phyloP scores from a whole-genome alignment of 176 grass and related monocot genomes.

The Carex myosuroides region DNA sequence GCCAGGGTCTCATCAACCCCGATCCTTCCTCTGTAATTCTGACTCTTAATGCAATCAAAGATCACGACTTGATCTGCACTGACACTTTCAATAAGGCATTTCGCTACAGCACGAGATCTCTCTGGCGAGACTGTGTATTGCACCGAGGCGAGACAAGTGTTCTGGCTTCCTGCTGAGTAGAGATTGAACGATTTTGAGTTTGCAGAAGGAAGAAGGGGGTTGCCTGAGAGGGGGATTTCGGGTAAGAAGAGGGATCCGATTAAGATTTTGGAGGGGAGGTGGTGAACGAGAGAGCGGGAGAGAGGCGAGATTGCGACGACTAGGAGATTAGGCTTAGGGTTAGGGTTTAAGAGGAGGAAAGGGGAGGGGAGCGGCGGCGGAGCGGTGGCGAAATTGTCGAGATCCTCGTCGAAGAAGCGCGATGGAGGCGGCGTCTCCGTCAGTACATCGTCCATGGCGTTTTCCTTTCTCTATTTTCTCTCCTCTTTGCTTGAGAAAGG shows the following conservation, averaged over 20 bases:
- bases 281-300: slow-evolving; percentile 48
- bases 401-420: slow-evolving; percentile 42
- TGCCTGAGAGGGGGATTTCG: slow-evolving; percentile 42
- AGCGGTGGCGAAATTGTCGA: slow-evolving; percentile 35
- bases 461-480: not conserved
- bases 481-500: not conserved
- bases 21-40: slow-evolving; percentile 51
- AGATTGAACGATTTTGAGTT: slow-evolving; percentile 48
- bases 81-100: slow-evolving; percentile 42
- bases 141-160: slow-evolving; percentile 41
- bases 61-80: slow-evolving; percentile 60
- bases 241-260: slow-evolving; percentile 59
- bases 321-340: slow-evolving; percentile 26
- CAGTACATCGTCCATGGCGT: slow-evolving; percentile 36
- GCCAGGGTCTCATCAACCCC: slow-evolving; percentile 55
- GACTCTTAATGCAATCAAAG: slow-evolving; percentile 54
- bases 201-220: not conserved
- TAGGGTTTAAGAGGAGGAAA: slow-evolving; percentile 25
- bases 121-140: slow-evolving; percentile 39
- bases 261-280: slow-evolving; percentile 29
- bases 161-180: slow-evolving; percentile 32
- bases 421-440: slow-evolving; percentile 39
- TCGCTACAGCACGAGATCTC: slow-evolving; percentile 49
- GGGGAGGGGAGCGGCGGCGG: slow-evolving; percentile 24
- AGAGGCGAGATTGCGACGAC: slow-evolving; percentile 54